Base-by-base conservation (phyloP, 2,329 filamentous ascomycete species). In the Phialocephala subalpina region DNA sequence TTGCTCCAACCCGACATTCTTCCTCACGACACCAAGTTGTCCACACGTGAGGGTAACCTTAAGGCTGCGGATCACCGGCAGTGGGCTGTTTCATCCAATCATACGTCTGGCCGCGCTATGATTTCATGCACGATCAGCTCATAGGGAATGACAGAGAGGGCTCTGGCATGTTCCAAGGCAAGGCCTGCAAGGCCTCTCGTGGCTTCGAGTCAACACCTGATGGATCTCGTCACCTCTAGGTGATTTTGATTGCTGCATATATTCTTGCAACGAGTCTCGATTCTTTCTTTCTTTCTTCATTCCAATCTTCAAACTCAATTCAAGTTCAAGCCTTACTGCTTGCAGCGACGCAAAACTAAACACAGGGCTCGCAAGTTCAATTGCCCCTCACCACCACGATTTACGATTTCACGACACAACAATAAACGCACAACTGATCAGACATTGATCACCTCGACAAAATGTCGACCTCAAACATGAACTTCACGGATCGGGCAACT, bases 401-500 rank as follows among this genome's bases (percentile, higher is more conserved):
- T 60, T 59, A 66, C 59, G 52, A 60, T 38, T n/a, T 61, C 58
- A 42, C 52, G 35, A 29, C 6, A 20, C 11, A 35, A 62, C 25
- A 61, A 66, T 61, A 38, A 61, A 66, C 63, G 38, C n/a, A 62
- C 65, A 27, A 65, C 67, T 73, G 72, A 69, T 68, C 67, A 72
- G 65, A 67, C 69, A 64, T 65, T 66, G 66, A 72, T 67, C 61
- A 68, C 58, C 66, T 62, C 67, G 70, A 57, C 77, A 87, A 72
- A 72, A 93, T 94, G 91, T 87, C 86, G 80, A 70, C 73, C 42
- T 87, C 89, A 60, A 87, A 90, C 75, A 93, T 94, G 90, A 91
- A 97, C 78, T 97, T 97, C 78, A 99, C 96, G 72, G 95, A 98
- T 81, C 86, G 92, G 81, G 96, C 93, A 72, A 92, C 94, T 78